Percentiles rank a stretch among this genome's conserved stretches.
Evolutionary conservation across 1,139 yeast genomes (phyloP).

Genomic region (Yamadazyma triangularis): DNA sequence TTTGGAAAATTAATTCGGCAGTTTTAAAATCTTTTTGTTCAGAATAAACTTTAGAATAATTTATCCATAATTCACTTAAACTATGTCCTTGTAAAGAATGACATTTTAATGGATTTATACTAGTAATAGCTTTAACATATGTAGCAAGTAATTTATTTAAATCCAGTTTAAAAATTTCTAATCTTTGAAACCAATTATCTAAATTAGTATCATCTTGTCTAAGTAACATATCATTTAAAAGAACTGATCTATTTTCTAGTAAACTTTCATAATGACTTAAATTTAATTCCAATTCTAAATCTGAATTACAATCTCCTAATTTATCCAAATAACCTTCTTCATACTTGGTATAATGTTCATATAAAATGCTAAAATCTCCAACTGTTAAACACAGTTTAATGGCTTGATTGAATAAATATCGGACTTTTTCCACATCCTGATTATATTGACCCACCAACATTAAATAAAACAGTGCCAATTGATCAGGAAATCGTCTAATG

Average conservation of each 20-base stretch:
- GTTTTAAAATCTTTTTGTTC: constrained; percentile 50
- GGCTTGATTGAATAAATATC: constrained; percentile 45
- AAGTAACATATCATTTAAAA: constrained; percentile 62
- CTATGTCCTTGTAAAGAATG: constrained; percentile 22
- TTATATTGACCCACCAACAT: constrained; percentile 40
- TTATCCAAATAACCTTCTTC: constrained; percentile 43
- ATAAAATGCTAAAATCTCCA: constrained; percentile 60
- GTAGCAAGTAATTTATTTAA: constrained; percentile 46
- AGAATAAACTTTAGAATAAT: constrained; percentile 65
- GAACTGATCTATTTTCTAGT: constrained; percentile 49
- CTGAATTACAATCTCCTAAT: constrained; percentile 12
- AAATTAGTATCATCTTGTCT: constrained; percentile 61
- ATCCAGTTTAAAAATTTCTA: constrained; percentile 26
- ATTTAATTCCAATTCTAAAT: constrained; percentile 24
- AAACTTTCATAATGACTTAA: constrained; percentile 53
- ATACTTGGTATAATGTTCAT: constrained; percentile 59
- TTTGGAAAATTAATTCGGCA: constrained; percentile 59
- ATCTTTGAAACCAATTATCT: constrained; percentile 64
- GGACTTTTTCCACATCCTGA: not conserved
- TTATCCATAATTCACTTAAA: constrained; percentile 60
- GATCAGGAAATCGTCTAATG: constrained; percentile 54
- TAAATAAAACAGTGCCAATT: constrained; percentile 46
- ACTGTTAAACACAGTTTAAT: constrained; percentile 45
- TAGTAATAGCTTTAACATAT: constrained; percentile 63
- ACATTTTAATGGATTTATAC: constrained; percentile 60